Evolutionary conservation across 352 stramenopile species (phyloP), one percentile per base, ranked within the genome.

Genomic region (Aphanomyces astaci): DNA sequence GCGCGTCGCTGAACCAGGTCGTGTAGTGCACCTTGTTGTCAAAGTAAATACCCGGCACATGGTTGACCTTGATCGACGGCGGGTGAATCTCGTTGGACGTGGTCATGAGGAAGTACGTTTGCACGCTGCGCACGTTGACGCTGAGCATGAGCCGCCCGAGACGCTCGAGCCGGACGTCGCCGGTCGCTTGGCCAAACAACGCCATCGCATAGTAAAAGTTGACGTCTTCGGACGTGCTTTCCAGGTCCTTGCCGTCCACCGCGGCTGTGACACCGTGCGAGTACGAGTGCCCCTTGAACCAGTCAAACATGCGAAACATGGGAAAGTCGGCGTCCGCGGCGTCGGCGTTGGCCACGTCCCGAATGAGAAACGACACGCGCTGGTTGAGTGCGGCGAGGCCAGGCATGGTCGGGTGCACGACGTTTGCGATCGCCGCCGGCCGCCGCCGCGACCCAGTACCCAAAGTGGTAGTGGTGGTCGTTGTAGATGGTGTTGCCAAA

Each of bases 131-230:
- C 0, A 82, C 84, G 51, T 92, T 76, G 45, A 92, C 63, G 55
- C 81, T 81, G 25, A 90, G 75, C 78, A 92, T 89, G 11, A 92
- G 66, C 52, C 78, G 87, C n/a, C 82, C 84, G 1, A 92, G 75
- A 24, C 87, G 76, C 63, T 89, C 82, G 17, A 92, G 72, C 9
- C 62, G 71, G 56, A 81, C 78, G 59, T 87, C 77, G 0, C 75
- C 80, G 3, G 75, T 85, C 10, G 80, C 80, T 43, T 45, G 68
- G 3, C 84, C 82, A 79, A 80, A 92, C n/a, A 92, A 53, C 53
- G 78, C 86, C 82, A 92, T 89, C 30, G 78, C 82, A 66, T 89
- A 90, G 71, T 77, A 80, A 46, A 92, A 89, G 66, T 92, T 92
- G 63, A 90, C 78, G 55, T 92, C 84, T 53, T 92, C 84, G 0